Evolutionary conservation across 2,329 filamentous ascomycete species (phyloP).

Genomic region (Pseudogymnoascus sp.): DNA sequence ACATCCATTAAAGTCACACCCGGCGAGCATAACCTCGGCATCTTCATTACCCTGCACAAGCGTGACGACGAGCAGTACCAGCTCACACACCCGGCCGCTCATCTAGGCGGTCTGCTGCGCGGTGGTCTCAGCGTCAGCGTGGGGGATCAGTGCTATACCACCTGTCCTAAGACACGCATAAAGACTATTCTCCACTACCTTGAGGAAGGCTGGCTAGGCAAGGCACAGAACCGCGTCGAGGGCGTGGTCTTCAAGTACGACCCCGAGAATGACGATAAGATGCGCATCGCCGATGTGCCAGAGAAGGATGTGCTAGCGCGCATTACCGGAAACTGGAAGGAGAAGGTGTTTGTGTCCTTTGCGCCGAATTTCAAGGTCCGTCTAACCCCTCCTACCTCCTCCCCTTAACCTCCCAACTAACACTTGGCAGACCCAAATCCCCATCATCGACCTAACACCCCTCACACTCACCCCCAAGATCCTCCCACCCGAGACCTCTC

Average conservation of each 20-base stretch:
- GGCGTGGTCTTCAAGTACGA: slow-evolving; percentile 89
- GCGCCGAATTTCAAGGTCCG: slow-evolving; percentile 56
- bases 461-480: slow-evolving; percentile 72
- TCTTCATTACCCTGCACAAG: slow-evolving; percentile 81
- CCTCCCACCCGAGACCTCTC: slow-evolving; percentile 67
- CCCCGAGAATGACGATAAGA: slow-evolving; percentile 74
- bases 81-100: slow-evolving; percentile 88
- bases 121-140: slow-evolving; percentile 87
- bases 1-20: slow-evolving; percentile 88
- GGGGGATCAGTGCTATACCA: slow-evolving; percentile 80
- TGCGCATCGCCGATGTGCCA: slow-evolving; percentile 75
- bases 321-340: slow-evolving; percentile 81
- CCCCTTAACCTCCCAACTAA: background rate
- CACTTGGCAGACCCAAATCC: slow-evolving; percentile 43
- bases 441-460: slow-evolving; percentile 83
- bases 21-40: slow-evolving; percentile 89
- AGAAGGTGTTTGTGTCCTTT: slow-evolving; percentile 55
- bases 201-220: slow-evolving; percentile 91
- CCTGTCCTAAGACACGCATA: slow-evolving; percentile 80
- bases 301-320: slow-evolving; percentile 76
- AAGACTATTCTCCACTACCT: slow-evolving; percentile 91
- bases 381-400: slow-evolving; percentile 17
- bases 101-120: slow-evolving; percentile 78
- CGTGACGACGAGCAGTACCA: slow-evolving; percentile 86
- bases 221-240: slow-evolving; percentile 83